These are phyloP conservation scores for Hydrangea macrophylla DNA, from an alignment of 148 eudicot species.

Conservation along the genomic window DNA sequence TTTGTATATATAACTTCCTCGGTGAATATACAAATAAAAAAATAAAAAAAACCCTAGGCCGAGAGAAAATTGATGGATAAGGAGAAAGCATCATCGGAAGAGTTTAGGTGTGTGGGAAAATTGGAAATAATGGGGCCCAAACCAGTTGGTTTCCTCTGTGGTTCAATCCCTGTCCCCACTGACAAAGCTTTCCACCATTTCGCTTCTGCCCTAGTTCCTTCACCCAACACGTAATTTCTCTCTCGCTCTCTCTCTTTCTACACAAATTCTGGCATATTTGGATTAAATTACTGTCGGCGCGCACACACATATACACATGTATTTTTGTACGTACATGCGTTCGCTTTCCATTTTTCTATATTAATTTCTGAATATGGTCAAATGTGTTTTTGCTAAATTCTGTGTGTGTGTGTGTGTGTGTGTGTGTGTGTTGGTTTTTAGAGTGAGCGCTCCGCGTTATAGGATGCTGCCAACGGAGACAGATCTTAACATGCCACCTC, in stretches of 20 bases:
- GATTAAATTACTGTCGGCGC: too few species aligned
- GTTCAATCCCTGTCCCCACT: slow-evolving; percentile 84
- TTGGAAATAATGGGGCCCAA: slow-evolving; percentile 70
- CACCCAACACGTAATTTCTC: slow-evolving; percentile 53
- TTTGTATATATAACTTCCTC: too few species aligned
- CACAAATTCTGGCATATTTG: not conserved
- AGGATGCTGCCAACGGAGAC: slow-evolving; percentile 85
- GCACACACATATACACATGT: not conserved
- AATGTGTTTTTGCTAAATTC: not conserved
- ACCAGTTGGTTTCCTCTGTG: slow-evolving; percentile 84
- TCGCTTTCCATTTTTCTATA: too few species aligned
- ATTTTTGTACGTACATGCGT: too few species aligned
- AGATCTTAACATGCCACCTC: slow-evolving; percentile 75
- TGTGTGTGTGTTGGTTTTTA: slow-evolving; percentile 19
- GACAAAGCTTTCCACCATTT: slow-evolving; percentile 59
- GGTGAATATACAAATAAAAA: too few species aligned
- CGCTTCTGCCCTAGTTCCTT: slow-evolving; percentile 64
- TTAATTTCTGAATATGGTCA: not conserved
- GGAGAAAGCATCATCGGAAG: slow-evolving; percentile 41
- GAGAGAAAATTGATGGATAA: slow-evolving; percentile 10
- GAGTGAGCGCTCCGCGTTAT: slow-evolving; percentile 86
- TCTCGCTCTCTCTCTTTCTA: not conserved
- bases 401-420: not conserved
- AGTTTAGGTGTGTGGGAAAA: slow-evolving; percentile 72
- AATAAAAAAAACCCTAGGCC: slow-evolving; percentile 15